phyloP scores from a whole-genome alignment of 768 basidiomycete species.

The Lactifluus echinatus region DNA sequence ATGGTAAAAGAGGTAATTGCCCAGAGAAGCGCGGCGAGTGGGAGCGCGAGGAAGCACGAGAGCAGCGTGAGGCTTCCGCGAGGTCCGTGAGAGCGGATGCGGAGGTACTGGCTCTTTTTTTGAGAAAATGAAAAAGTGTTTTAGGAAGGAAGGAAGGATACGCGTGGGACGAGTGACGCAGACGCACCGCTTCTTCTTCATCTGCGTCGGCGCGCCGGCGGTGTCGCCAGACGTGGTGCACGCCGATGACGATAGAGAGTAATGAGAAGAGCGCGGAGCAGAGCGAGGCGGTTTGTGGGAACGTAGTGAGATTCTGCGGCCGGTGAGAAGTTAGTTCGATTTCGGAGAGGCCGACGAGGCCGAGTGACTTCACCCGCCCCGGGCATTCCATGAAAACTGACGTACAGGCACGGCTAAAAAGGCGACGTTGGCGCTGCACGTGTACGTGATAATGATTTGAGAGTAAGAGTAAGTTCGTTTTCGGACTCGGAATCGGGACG shows the following conservation, averaged over 20 bases:
- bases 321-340: no score
- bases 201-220: slow-evolving; percentile 17
- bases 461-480: no score
- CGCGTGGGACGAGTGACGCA: neutral
- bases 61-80: neutral
- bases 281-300: slow-evolving; percentile 12
- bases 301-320: no score
- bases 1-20: slow-evolving; percentile 5
- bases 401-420: slow-evolving; percentile 2
- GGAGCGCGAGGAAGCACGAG: slow-evolving; percentile 7
- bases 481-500: no score
- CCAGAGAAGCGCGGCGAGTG: slow-evolving; percentile 7
- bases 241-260: slow-evolving; percentile 19
- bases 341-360: no score
- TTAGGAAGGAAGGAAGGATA: neutral
- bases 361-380: no score
- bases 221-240: slow-evolving; percentile 24
- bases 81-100: neutral
- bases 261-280: slow-evolving; percentile 20
- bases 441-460: no score
- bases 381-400: no score
- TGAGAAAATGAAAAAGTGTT: neutral
- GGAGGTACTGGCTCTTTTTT: slow-evolving; percentile 6
- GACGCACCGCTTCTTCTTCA: slow-evolving; percentile 11
- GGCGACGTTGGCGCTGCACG: slow-evolving; percentile 6